Conservation (phyloP, 179 eudicot genomes). For the Beta macrorhiza region DNA sequence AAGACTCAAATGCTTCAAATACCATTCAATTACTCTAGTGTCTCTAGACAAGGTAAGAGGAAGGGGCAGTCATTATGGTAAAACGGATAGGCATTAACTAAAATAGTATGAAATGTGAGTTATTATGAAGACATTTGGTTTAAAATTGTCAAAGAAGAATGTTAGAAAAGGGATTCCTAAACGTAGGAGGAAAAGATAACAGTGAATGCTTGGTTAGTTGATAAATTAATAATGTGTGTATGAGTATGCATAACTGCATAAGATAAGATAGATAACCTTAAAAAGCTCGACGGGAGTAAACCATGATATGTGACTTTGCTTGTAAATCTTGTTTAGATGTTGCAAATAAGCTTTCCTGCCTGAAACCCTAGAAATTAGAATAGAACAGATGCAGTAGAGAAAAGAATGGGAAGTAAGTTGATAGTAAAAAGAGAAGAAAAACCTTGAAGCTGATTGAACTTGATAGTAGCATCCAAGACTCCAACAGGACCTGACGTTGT, state of each 20-base stretch:
- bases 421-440: not conserved
- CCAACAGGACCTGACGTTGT: conserved; percentile 80
- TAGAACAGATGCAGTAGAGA: not conserved
- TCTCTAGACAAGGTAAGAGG: not conserved
- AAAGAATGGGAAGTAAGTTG: not conserved
- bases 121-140: too few species aligned
- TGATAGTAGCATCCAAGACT: conserved; percentile 68
- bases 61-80: not conserved
- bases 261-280: conserved; percentile 37
- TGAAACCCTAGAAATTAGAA: conserved; percentile 19
- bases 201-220: too few species aligned
- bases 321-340: conserved; percentile 70
- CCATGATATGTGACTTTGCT: conserved; percentile 87
- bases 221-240: too few species aligned
- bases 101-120: not conserved
- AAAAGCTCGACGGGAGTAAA: conserved; percentile 95
- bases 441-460: conserved; percentile 84
- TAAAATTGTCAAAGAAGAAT: too few species aligned
- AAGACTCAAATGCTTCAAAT: not conserved
- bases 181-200: not conserved
- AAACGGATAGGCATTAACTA: not conserved
- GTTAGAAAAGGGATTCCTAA: too few species aligned
- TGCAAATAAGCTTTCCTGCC: conserved; percentile 84
- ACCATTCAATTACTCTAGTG: not conserved
- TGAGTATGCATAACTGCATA: too few species aligned